Percentiles rank a stretch among this genome's conserved stretches.
phyloP scores from a whole-genome alignment of 1,284 basidiomycete genomes.

The Rhodotorula sp. region DNA sequence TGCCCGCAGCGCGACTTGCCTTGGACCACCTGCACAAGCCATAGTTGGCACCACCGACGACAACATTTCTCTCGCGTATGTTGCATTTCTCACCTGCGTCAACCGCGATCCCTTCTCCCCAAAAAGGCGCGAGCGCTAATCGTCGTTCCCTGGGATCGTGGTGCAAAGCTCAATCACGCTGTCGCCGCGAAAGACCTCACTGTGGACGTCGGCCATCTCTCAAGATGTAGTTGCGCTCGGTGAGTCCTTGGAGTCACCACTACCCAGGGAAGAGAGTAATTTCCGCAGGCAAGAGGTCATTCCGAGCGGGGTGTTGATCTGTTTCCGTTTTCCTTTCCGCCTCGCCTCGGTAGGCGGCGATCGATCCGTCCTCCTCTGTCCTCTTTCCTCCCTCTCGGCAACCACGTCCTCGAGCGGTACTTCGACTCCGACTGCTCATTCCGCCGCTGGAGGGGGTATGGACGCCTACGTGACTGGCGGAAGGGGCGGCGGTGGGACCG shows the following conservation, averaged over 20 bases:
- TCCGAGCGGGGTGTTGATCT: background rate
- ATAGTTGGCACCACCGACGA: slow-evolving; percentile 28
- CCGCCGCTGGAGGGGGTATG: background rate
- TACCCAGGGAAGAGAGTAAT: background rate
- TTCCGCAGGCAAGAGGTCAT: too few species aligned
- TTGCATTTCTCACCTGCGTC: too few species aligned
- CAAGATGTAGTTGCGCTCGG: slow-evolving; percentile 29
- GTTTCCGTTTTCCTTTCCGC: background rate
- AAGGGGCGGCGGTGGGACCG: slow-evolving; percentile 32
- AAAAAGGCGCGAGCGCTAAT: too few species aligned
- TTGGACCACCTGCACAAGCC: slow-evolving; percentile 35
- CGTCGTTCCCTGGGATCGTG: background rate
- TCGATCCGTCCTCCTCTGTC: background rate
- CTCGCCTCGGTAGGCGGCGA: background rate
- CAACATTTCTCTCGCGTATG: slow-evolving; percentile 34
- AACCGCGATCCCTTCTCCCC: background rate
- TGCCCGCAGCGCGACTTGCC: slow-evolving; percentile 27
- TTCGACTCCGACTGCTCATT: background rate
- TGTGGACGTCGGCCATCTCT: slow-evolving; percentile 37
- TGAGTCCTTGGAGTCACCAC: background rate
- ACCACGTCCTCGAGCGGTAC: too few species aligned
- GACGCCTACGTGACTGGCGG: slow-evolving; percentile 30
- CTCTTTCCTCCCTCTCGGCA: background rate
- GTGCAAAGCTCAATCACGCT: slow-evolving; percentile 24
- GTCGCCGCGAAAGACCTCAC: slow-evolving; percentile 33